Evolutionary conservation across 2,329 filamentous ascomycete genomes (phyloP).

Genomic region (Macrophomina tecta): DNA sequence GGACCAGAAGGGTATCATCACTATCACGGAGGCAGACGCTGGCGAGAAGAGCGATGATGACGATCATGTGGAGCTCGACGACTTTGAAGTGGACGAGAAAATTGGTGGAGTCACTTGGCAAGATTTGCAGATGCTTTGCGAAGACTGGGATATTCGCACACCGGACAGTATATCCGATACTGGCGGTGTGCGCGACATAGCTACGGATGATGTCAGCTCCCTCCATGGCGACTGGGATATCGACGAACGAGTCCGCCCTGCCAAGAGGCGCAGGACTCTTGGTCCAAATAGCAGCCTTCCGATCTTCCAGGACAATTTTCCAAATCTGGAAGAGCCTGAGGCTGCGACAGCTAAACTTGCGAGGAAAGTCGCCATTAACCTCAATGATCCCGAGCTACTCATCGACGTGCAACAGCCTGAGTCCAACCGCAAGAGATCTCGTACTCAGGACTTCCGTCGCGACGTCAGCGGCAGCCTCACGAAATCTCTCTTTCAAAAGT

Average conservation of each 20-base stretch:
- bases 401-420: constrained; percentile 77
- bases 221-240: constrained; percentile 42
- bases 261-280: constrained; percentile 70
- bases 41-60: constrained; percentile 51
- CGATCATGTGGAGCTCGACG: constrained; percentile 56
- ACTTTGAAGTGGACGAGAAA: constrained; percentile 65
- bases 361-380: constrained; percentile 80
- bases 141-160: constrained; percentile 76
- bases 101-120: constrained; percentile 77
- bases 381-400: constrained; percentile 86
- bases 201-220: constrained; percentile 33
- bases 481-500: constrained; percentile 77
- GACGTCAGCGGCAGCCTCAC: constrained; percentile 73
- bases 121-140: constrained; percentile 83
- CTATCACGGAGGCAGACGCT: constrained; percentile 49
- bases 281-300: constrained; percentile 39
- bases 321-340: constrained; percentile 82
- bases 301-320: constrained; percentile 56
- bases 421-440: constrained; percentile 64
- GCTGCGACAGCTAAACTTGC: constrained; percentile 73
- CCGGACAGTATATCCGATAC: constrained; percentile 40
- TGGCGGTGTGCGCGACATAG: constrained; percentile 39
- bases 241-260: constrained; percentile 46
- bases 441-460: constrained; percentile 64
- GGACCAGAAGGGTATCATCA: constrained; percentile 63